phyloP scores from a whole-genome alignment of 768 basidiomycete genomes.

The Amanita subjunquillea region DNA sequence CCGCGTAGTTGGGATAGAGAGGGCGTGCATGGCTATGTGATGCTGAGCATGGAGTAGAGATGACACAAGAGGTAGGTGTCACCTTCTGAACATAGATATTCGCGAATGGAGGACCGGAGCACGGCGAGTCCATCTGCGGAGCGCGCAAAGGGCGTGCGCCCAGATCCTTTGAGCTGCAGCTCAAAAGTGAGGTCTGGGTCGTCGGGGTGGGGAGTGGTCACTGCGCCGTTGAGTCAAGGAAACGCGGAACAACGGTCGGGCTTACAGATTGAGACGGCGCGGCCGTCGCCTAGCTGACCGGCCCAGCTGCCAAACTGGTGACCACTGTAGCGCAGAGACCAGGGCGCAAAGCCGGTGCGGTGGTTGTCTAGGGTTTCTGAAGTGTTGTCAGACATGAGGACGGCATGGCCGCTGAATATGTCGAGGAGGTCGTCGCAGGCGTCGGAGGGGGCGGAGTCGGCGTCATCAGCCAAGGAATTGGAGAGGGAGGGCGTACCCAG shows the following conservation, averaged over 20 bases:
- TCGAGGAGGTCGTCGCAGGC: conserved; percentile 69
- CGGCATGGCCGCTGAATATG: conserved; percentile 67
- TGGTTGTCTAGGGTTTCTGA: conserved; percentile 5
- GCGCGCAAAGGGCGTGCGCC: conserved; percentile 89
- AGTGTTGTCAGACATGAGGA: conserved; percentile 41
- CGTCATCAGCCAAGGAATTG: conserved; percentile 25
- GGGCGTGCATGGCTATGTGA: conserved; percentile 43
- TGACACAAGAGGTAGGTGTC: conserved; percentile 7
- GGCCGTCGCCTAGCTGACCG: conserved; percentile 91
- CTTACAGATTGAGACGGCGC: conserved; percentile 76
- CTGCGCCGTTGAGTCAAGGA: conserved; percentile 22
- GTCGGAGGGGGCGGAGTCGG: conserved; percentile 20
- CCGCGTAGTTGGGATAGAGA: conserved; percentile 82
- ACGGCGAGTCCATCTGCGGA: conserved; percentile 93
- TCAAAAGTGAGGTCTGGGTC: conserved; percentile 55
- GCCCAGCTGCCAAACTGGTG: conserved; percentile 89
- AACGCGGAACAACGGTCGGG: conserved; percentile 4
- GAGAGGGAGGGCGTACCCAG: conserved; percentile 54
- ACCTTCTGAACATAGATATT: conserved; percentile 92
- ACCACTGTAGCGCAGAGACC: conserved; percentile 86
- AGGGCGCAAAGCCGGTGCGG: conserved; percentile 48
- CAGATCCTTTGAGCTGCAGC: conserved; percentile 90
- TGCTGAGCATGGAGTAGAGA: background rate
- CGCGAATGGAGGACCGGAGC: conserved; percentile 86
- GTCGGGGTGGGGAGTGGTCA: conserved; percentile 66